Percentiles rank a stretch among this genome's conserved stretches.
phyloP scores from a whole-genome alignment of 805 yeast genomes.

The Millerozyma miso region DNA sequence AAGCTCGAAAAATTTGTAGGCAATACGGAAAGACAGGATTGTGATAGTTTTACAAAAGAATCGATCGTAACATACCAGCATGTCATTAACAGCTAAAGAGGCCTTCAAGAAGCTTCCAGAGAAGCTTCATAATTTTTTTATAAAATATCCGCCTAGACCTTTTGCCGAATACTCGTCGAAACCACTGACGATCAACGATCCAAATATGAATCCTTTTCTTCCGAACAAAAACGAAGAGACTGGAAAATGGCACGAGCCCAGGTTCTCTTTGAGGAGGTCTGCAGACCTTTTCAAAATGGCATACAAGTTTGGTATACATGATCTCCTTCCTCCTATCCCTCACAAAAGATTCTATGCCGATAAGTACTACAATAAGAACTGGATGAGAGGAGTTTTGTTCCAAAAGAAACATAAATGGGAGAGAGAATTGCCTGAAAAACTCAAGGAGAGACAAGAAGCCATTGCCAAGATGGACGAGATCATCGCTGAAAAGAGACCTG shows the following conservation, averaged over 20 bases:
- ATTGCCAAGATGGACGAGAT: conserved; percentile 61
- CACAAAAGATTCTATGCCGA: conserved; percentile 74
- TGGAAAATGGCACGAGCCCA: conserved; percentile 70
- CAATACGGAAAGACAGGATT: neutral
- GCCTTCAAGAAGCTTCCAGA: conserved; percentile 63
- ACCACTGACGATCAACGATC: conserved; percentile 63
- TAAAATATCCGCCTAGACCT: conserved; percentile 83
- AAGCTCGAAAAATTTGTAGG: neutral
- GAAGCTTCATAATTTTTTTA: conserved; percentile 68
- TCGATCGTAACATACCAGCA: conserved; percentile 3
- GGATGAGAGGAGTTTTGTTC: conserved; percentile 69
- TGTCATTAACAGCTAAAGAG: conserved; percentile 33
- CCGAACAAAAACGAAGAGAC: conserved; percentile 83
- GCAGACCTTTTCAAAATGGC: conserved; percentile 83
- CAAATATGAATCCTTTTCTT: conserved; percentile 79
- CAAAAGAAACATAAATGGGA: conserved; percentile 85
- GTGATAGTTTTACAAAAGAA: no score
- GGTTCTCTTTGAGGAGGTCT: conserved; percentile 76
- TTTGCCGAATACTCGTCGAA: conserved; percentile 58
- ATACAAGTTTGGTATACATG: conserved; percentile 71
- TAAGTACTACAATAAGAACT: conserved; percentile 63
- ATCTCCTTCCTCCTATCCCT: conserved; percentile 65
- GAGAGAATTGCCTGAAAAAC: conserved; percentile 56
- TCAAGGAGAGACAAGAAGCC: conserved; percentile 61
- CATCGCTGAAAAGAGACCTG: conserved; percentile 57